These are phyloP conservation scores for Auriscalpium microsporum DNA, from an alignment of 768 basidiomycete species.

Conservation along the genomic window DNA sequence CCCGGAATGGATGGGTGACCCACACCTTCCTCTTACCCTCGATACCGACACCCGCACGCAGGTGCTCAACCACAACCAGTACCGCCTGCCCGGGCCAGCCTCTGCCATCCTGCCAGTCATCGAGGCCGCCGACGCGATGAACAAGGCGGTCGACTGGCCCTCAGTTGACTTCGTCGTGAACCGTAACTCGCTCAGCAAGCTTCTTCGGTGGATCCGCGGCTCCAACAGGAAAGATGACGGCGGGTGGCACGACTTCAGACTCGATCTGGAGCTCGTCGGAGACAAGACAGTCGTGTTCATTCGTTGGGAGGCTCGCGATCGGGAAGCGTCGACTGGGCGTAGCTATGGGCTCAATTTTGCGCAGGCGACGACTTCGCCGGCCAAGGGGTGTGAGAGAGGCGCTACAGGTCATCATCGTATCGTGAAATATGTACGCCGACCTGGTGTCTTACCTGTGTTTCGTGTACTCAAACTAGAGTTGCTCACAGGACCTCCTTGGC, in stretches of 20 bases:
- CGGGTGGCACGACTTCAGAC: slow-evolving; percentile 45
- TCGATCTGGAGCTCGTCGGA: slow-evolving; percentile 58
- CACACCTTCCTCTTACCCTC: slow-evolving; percentile 42
- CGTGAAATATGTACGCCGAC: background rate
- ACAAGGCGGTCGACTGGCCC: slow-evolving; percentile 24
- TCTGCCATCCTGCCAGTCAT: slow-evolving; percentile 44
- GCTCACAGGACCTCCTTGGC: slow-evolving; percentile 43
- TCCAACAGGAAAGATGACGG: background rate
- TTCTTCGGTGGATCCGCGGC: slow-evolving; percentile 45
- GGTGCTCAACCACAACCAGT: slow-evolving; percentile 24
- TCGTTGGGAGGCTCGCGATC: slow-evolving; percentile 41
- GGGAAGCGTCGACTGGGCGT: slow-evolving; percentile 20
- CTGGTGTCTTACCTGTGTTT: background rate
- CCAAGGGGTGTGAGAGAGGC: slow-evolving; percentile 47
- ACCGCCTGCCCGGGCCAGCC: slow-evolving; percentile 39
- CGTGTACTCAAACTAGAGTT: background rate
- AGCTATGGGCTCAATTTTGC: slow-evolving; percentile 57
- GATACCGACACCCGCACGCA: slow-evolving; percentile 27
- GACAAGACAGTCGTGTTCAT: slow-evolving; percentile 50
- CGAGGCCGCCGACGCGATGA: slow-evolving; percentile 40
- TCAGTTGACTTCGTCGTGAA: slow-evolving; percentile 44
- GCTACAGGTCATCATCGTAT: slow-evolving; percentile 17
- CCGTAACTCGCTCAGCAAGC: slow-evolving; percentile 56
- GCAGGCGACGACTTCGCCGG: slow-evolving; percentile 39
- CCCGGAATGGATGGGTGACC: slow-evolving; percentile 40